A percentile compares a stretch with the other conserved stretches of the same genome.
Evolutionary conservation across 2,329 filamentous ascomycete species (phyloP).

Genomic region (Monosporascus sp.): DNA sequence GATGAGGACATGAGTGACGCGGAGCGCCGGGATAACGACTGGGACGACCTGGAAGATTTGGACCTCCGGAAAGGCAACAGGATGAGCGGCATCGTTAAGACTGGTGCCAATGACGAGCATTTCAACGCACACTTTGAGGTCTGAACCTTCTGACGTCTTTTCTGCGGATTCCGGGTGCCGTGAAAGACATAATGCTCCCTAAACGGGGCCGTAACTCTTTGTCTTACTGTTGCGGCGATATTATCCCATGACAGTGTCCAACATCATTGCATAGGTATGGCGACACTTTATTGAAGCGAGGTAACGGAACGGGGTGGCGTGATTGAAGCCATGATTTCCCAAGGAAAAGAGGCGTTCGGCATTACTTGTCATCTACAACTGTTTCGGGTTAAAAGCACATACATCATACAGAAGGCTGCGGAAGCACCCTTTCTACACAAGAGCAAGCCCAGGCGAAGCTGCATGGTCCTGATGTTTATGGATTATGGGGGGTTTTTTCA

Average conservation of each 20-base stretch:
- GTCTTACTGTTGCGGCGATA: not conserved
- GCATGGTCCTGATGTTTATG: too few species aligned
- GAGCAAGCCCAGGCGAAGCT: too few species aligned
- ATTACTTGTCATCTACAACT: too few species aligned
- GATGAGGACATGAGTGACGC: constrained; percentile 59
- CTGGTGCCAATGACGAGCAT: constrained; percentile 54
- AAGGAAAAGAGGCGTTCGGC: too few species aligned
- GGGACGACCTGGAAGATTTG: constrained; percentile 54
- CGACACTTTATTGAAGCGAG: not conserved
- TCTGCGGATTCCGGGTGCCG: not conserved
- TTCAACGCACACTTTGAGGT: constrained; percentile 54
- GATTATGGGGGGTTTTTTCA: not conserved
- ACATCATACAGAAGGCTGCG: too few species aligned
- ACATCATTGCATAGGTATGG: constrained; percentile 1
- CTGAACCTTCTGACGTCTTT: constrained; percentile 43
- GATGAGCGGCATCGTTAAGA: constrained; percentile 60
- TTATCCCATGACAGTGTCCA: not conserved
- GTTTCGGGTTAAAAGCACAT: too few species aligned
- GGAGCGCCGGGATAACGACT: constrained; percentile 44
- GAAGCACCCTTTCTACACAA: too few species aligned
- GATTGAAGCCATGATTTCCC: not conserved
- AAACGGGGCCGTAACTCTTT: not conserved
- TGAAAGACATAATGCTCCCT: not conserved
- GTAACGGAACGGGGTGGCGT: not conserved
- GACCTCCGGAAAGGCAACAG: constrained; percentile 49